phyloP scores from a whole-genome alignment of 2,329 filamentous ascomycete genomes.

The Penicillium sp. region DNA sequence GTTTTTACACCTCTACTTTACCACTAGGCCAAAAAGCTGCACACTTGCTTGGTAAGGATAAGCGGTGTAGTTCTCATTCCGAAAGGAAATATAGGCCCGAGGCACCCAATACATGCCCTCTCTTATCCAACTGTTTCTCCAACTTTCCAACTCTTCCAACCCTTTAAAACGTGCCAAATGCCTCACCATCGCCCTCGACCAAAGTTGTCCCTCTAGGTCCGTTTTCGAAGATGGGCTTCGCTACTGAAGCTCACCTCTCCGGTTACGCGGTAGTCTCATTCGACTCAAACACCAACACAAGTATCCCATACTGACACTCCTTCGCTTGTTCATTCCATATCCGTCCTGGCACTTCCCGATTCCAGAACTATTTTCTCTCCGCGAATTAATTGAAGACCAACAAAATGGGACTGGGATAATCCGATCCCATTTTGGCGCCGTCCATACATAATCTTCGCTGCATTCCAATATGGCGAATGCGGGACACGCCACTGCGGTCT shows the following conservation, averaged over 20 bases:
- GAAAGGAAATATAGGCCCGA: too few relatives aligned
- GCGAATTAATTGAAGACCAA: slow-evolving; percentile 13
- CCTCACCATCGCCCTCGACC: neutral
- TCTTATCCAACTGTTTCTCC: neutral
- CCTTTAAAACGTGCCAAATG: neutral
- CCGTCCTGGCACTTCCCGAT: slow-evolving; percentile 27
- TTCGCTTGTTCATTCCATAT: slow-evolving; percentile 24
- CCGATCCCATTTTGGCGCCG: neutral
- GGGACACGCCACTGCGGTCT: slow-evolving; percentile 30
- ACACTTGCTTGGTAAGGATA: too few relatives aligned
- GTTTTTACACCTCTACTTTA: too few relatives aligned
- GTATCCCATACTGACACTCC: slow-evolving; percentile 18
- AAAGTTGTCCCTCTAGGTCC: neutral
- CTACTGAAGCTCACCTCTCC: slow-evolving; percentile 14
- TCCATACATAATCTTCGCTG: slow-evolving; percentile 27
- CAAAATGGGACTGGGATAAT: slow-evolving; percentile 3
- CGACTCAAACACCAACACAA: slow-evolving; percentile 20
- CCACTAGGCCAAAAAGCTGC: too few relatives aligned
- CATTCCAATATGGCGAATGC: slow-evolving; percentile 27
- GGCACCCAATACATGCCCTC: neutral
- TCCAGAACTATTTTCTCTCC: slow-evolving; percentile 18
- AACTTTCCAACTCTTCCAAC: neutral
- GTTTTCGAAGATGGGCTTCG: neutral
- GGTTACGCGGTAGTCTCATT: slow-evolving; percentile 18
- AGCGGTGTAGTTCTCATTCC: too few relatives aligned